Evolutionary conservation across 1,284 basidiomycete species (phyloP), one percentile per base, ranked within the genome.

Genomic region (Rhodotorula mucilaginosa): DNA sequence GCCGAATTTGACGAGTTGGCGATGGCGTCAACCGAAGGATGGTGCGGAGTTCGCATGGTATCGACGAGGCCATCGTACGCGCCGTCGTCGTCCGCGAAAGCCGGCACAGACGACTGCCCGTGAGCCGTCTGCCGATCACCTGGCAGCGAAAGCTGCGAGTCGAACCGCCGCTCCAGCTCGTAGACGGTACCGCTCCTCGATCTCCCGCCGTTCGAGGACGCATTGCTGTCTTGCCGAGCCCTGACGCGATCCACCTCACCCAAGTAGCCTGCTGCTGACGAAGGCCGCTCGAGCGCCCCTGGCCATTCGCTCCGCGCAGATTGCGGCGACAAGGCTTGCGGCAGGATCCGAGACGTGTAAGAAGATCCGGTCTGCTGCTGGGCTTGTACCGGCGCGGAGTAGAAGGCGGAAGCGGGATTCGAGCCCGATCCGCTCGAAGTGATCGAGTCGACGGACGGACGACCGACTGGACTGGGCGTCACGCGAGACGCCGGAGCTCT

Each of bases 71-170:
- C 70, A n/a, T 71, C 62, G 61, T 72, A 71, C 15, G 65, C 54
- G 10, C 66, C 68, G 19, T 66, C 57, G 29, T 71, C 72, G 58
- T 72, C 73, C 15, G 58, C 51, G 26, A 72, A 65, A 18, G 69
- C 48, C 15, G 73, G 68, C 5, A 61, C 68, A 3, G 69, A 61
- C 6, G 62, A n/a, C 18, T 13, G 13, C 10, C 15, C 15, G n/a
- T 26, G 21, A 15, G 23, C 52, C 26, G 23, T 15, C 10, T 26
- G 54, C 26, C n/a, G 26, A 4, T 16, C 16, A 26, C 31, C 54
- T 16, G 39, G 39, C 4, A 56, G 54, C 3, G 54, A 31, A n/a
- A 56, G n/a, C 54, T 56, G 54, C 29, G 54, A n/a, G 10, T 16
- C 18, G 26, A 56, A 56, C 26, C 13, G 13, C 46, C 47, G 29